These are phyloP conservation scores for Peronospora farinosa DNA, from an alignment of 352 stramenopile species.

Conservation along the genomic window DNA sequence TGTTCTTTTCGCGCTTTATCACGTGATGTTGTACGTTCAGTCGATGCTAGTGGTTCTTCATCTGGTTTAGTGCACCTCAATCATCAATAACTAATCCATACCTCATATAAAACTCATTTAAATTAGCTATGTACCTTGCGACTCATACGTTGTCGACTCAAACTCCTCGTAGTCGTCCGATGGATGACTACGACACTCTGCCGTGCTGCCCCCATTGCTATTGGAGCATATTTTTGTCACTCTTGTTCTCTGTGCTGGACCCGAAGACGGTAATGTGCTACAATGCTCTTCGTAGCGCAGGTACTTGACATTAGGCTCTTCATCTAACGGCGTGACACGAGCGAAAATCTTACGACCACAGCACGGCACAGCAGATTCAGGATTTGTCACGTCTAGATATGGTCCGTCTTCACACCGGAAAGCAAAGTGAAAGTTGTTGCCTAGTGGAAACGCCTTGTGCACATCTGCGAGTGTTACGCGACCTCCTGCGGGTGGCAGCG, in stretches of 20 bases:
- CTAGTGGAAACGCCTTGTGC: conserved; percentile 65
- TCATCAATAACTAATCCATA: conserved; percentile 1
- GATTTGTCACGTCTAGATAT: conserved; percentile 69
- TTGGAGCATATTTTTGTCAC: conserved; percentile 16
- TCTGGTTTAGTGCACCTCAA: conserved; percentile 16
- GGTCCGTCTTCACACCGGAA: conserved; percentile 67
- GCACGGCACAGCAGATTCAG: conserved; percentile 51
- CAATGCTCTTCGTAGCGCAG: conserved; percentile 25
- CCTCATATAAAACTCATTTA: background rate
- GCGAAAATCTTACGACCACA: conserved; percentile 67
- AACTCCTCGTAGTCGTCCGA: conserved; percentile 52
- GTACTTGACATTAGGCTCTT: conserved; percentile 42
- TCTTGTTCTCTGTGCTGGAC: background rate
- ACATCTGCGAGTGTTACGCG: conserved; percentile 49
- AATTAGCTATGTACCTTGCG: conserved; percentile 25
- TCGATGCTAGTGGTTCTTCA: conserved; percentile 23
- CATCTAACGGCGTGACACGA: conserved; percentile 52
- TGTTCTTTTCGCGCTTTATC: conserved; percentile 26
- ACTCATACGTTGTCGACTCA: conserved; percentile 48
- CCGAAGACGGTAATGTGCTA: background rate
- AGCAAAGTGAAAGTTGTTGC: conserved; percentile 60
- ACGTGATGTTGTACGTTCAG: conserved; percentile 16
- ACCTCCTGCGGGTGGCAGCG: conserved; percentile 9
- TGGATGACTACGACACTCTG: conserved; percentile 16
- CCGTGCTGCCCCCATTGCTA: conserved; percentile 23